A percentile compares a stretch with the other conserved stretches of the same genome.
Conservation (phyloP, 2,329 filamentous ascomycete species). For the Chalaropsis thielavioides region DNA sequence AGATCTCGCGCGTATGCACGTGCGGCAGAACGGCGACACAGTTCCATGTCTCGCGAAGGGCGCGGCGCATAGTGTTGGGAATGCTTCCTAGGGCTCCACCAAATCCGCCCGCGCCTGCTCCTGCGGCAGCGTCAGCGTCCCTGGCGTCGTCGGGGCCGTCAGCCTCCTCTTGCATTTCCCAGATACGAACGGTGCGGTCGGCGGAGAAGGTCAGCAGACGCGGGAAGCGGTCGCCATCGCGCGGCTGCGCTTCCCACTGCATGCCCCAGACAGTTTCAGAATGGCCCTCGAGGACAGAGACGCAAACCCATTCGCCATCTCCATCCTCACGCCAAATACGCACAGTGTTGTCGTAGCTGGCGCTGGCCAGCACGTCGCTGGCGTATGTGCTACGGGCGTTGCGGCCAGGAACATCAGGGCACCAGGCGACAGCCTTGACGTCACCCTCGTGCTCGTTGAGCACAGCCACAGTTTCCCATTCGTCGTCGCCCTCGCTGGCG, state of each 20-base stretch:
- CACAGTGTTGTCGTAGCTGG: conserved; percentile 89
- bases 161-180: conserved; percentile 49
- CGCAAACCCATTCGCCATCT: conserved; percentile 83
- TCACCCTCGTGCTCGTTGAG: conserved; percentile 89
- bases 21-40: conserved; percentile 62
- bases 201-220: conserved; percentile 74
- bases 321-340: conserved; percentile 78
- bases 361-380: conserved; percentile 65
- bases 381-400: conserved; percentile 35
- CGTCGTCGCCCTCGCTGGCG: conserved; percentile 61
- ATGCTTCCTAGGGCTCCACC: conserved; percentile 36
- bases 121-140: conserved; percentile 25
- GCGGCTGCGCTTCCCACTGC: conserved; percentile 47
- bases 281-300: conserved; percentile 68
- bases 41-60: conserved; percentile 68
- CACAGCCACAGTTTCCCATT: conserved; percentile 93
- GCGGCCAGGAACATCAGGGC: conserved; percentile 49
- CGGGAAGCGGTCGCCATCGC: conserved; percentile 32
- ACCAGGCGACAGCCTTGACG: conserved; percentile 90
- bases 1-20: conserved; percentile 66
- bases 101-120: conserved; percentile 26
- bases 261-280: conserved; percentile 79
- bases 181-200: conserved; percentile 65
- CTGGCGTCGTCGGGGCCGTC: conserved; percentile 29
- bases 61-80: conserved; percentile 78